Percentiles rank a stretch among this genome's conserved stretches.
phyloP scores from a whole-genome alignment of 1,284 basidiomycete genomes.

The Rhodotorula glutinis region DNA sequence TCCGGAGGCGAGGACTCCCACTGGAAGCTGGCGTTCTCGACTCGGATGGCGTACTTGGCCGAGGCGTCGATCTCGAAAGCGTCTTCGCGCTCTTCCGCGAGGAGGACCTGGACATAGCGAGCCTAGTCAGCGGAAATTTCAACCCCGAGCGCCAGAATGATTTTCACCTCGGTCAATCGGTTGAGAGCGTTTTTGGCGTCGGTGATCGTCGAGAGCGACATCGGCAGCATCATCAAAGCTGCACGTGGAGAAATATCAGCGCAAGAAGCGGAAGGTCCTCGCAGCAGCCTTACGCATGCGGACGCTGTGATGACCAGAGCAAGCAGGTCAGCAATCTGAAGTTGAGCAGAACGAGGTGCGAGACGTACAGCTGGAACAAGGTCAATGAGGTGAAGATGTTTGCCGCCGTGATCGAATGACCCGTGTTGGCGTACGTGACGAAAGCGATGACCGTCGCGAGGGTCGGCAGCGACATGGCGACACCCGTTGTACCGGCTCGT shows the following conservation, averaged over 20 bases:
- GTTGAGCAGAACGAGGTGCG: constrained; percentile 54
- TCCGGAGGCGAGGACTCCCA: constrained; percentile 72
- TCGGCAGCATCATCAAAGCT: constrained; percentile 53
- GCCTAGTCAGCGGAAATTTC: too few species aligned
- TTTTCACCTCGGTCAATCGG: constrained; percentile 53
- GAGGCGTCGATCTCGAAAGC: constrained; percentile 56
- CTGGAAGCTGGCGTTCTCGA: constrained; percentile 67
- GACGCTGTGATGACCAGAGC: neutral
- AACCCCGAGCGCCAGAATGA: neutral
- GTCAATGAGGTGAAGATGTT: constrained; percentile 70
- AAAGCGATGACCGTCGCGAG: constrained; percentile 83
- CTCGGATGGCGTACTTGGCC: constrained; percentile 61
- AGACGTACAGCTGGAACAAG: constrained; percentile 61
- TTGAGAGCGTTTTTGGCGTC: constrained; percentile 73
- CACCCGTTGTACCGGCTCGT: constrained; percentile 65
- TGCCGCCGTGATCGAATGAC: constrained; percentile 64
- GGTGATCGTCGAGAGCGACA: constrained; percentile 69
- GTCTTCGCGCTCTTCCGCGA: constrained; percentile 69
- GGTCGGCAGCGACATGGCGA: constrained; percentile 64
- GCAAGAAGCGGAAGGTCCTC: constrained; percentile 43
- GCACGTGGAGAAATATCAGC: constrained; percentile 11
- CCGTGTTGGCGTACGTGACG: constrained; percentile 66
- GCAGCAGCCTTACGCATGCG: constrained; percentile 12
- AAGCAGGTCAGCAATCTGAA: constrained; percentile 9
- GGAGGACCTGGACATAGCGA: constrained; percentile 56